Conservation (phyloP, 2,329 filamentous ascomycete species). For the Microdochium trichocladiopsis region DNA sequence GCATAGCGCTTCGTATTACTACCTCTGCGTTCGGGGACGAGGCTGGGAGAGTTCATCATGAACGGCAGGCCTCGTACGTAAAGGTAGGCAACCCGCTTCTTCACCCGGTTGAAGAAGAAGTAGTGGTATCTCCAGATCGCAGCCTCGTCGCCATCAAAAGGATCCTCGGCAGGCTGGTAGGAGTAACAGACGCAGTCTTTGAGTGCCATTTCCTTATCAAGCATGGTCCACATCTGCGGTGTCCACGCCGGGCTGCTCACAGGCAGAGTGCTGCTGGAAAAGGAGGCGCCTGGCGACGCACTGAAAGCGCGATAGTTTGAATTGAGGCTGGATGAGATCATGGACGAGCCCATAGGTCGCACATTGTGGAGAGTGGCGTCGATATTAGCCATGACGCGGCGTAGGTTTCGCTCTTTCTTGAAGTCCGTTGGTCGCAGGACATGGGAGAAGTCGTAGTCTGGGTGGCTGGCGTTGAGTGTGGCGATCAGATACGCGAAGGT, state of each 20-base stretch:
- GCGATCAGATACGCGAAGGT: slow-evolving; percentile 96
- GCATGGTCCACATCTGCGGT: slow-evolving; percentile 82
- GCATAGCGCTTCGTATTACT: slow-evolving; percentile 19
- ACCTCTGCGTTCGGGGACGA: slow-evolving; percentile 17
- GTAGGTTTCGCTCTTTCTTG: slow-evolving; percentile 71
- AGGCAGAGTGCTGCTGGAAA: slow-evolving; percentile 29
- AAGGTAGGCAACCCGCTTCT: slow-evolving; percentile 90
- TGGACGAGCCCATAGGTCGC: slow-evolving; percentile 50
- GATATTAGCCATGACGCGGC: slow-evolving; percentile 77
- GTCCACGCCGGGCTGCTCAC: slow-evolving; percentile 65
- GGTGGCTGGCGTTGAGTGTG: slow-evolving; percentile 90
- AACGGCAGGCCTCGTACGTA: slow-evolving; percentile 85
- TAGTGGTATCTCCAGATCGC: slow-evolving; percentile 95
- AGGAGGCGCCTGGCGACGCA: slow-evolving; percentile 26
- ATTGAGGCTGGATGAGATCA: slow-evolving; percentile 25
- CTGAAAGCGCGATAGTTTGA: slow-evolving; percentile 29
- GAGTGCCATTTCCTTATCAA: slow-evolving; percentile 92
- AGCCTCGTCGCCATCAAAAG: slow-evolving; percentile 85
- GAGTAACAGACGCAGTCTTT: slow-evolving; percentile 85
- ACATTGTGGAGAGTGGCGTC: slow-evolving; percentile 85
- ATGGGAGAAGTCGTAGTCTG: slow-evolving; percentile 95
- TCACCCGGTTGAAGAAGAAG: slow-evolving; percentile 92
- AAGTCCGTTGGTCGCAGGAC: slow-evolving; percentile 87
- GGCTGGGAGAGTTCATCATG: slow-evolving; percentile 36
- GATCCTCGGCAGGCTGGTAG: slow-evolving; percentile 83